phyloP scores from a whole-genome alignment of 805 yeast genomes.

The Cyberlindnera saturnus region DNA sequence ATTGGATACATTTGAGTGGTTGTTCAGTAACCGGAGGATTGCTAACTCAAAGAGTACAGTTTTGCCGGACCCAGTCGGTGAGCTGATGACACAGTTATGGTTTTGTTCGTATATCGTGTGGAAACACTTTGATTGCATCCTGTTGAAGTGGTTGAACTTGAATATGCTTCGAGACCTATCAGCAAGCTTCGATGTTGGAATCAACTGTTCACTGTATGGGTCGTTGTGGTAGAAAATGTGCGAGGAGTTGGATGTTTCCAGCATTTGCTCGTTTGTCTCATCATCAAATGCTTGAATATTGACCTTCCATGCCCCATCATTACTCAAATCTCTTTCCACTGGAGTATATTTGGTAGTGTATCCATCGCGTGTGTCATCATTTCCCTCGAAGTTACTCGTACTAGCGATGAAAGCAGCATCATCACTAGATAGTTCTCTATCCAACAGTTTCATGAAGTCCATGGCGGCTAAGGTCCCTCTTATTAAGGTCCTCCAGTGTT shows the following conservation, averaged over 20 bases:
- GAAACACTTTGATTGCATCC: constrained; percentile 46
- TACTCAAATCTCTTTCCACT: too few species aligned
- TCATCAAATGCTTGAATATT: not conserved
- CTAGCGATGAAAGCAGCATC: not conserved
- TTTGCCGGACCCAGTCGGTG: constrained; percentile 60
- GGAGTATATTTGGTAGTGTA: too few species aligned
- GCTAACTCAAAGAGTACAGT: constrained; percentile 51
- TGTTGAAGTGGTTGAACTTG: constrained; percentile 34
- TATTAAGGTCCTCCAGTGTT: too few species aligned
- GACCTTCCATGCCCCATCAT: too few species aligned
- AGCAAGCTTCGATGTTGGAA: constrained; percentile 27
- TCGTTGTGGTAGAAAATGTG: constrained; percentile 8
- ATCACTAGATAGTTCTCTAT: constrained; percentile 1
- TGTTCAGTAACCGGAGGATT: constrained; percentile 31
- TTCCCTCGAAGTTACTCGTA: not conserved
- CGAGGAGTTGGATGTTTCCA: constrained; percentile 7
- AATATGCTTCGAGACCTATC: constrained; percentile 32
- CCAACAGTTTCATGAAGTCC: not conserved
- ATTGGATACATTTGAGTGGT: constrained; percentile 19
- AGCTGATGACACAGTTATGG: constrained; percentile 40
- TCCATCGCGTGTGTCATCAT: not conserved
- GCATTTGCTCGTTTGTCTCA: not conserved
- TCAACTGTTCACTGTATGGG: not conserved
- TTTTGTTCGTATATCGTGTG: constrained; percentile 27
- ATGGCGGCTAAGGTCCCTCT: constrained; percentile 1